A percentile compares a stretch with the other conserved stretches of the same genome.
phyloP scores from a whole-genome alignment of 2,329 filamentous ascomycete species.

The Aspergillus fumigatus region DNA sequence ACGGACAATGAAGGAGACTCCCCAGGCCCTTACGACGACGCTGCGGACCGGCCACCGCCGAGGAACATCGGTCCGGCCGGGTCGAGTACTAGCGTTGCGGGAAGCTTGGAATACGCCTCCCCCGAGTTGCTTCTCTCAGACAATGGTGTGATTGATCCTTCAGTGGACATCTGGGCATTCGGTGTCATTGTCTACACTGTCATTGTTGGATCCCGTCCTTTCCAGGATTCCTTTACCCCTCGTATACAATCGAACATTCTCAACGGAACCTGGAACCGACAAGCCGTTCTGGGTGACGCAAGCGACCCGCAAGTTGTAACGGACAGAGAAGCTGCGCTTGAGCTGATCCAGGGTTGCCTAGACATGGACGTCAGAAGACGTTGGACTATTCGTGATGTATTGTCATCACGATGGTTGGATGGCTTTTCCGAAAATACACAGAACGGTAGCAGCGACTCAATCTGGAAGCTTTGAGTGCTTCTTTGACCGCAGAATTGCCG shows the following conservation, averaged over 20 bases:
- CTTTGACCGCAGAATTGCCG: background rate
- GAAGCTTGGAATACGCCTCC: constrained; percentile 54
- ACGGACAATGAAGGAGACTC: constrained; percentile 50
- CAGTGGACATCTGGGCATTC: constrained; percentile 64
- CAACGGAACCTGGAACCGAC: constrained; percentile 54
- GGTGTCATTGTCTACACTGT: constrained; percentile 60
- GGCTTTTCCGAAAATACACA: constrained; percentile 32
- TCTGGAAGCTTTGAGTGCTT: constrained; percentile 35
- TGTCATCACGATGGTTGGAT: constrained; percentile 54
- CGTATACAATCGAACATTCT: constrained; percentile 57
- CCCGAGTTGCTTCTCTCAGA: constrained; percentile 43
- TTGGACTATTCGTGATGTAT: constrained; percentile 54
- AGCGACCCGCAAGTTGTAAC: constrained; percentile 32
- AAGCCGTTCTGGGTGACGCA: constrained; percentile 45
- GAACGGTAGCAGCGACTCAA: constrained; percentile 26
- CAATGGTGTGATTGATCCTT: constrained; percentile 42
- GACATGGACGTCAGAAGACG: constrained; percentile 52
- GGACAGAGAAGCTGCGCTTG: constrained; percentile 48
- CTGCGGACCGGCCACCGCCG: constrained; percentile 44
- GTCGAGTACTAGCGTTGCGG: constrained; percentile 55
- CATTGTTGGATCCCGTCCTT: constrained; percentile 58
- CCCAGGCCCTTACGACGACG: constrained; percentile 46
- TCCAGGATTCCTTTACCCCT: constrained; percentile 56
- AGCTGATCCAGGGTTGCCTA: constrained; percentile 58
- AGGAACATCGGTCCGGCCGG: constrained; percentile 52